These are phyloP conservation scores for Scedosporium minutisporum DNA, from an alignment of 2,329 filamentous ascomycete species.

Conservation along the genomic window DNA sequence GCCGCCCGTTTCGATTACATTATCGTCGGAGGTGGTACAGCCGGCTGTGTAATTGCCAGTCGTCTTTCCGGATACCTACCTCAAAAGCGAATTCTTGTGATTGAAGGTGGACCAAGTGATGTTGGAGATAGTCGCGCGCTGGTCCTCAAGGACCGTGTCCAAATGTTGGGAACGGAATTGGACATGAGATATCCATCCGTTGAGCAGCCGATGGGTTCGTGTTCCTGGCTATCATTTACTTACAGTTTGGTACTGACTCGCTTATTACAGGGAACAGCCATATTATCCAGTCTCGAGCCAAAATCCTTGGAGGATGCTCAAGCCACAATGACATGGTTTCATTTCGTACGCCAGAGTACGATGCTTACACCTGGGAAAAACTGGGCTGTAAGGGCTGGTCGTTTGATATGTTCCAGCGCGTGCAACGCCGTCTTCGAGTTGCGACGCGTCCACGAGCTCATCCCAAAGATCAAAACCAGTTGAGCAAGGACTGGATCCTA, in stretches of 20 bases:
- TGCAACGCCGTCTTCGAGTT: conserved; percentile 20
- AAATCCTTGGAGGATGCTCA: conserved; percentile 86
- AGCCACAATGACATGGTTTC: conserved; percentile 92
- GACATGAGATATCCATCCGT: conserved; percentile 88
- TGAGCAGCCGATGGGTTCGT: conserved; percentile 62
- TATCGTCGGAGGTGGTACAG: conserved; percentile 76
- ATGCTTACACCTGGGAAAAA: conserved; percentile 74
- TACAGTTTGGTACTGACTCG: too few relatives aligned
- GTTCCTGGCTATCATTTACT: too few relatives aligned
- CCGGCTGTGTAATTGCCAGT: conserved; percentile 74
- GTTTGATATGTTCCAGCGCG: conserved; percentile 73
- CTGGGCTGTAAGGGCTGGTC: conserved; percentile 78
- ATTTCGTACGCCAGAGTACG: conserved; percentile 84
- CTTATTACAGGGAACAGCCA: conserved; percentile 60
- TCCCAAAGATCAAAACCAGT: conserved; percentile 87
- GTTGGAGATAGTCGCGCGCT: conserved; percentile 81
- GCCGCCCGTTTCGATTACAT: conserved; percentile 71
- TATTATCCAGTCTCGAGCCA: conserved; percentile 85
- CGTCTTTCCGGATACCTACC: conserved; percentile 76
- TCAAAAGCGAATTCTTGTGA: conserved; percentile 68
- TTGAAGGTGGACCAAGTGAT: conserved; percentile 84
- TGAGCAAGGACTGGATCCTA: conserved; percentile 83
- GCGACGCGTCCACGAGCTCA: conserved; percentile 58
- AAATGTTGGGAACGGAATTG: conserved; percentile 72
- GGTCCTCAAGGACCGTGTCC: conserved; percentile 79